Base-by-base conservation (phyloP, 345 rosid species). In the Geranium brycei region DNA sequence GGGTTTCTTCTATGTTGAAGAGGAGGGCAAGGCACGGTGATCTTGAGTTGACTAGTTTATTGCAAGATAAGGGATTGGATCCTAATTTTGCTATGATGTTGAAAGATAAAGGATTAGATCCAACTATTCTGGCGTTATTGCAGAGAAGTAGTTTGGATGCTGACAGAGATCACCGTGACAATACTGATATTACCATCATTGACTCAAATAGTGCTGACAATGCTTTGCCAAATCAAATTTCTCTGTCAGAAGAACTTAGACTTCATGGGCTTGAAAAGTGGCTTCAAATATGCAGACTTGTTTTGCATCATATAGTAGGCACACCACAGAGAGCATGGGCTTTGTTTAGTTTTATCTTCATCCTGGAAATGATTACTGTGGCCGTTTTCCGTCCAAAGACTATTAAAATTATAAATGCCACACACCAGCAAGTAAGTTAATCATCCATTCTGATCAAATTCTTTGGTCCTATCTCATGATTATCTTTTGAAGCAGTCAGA, bases 21-120 rank as follows among this genome's bases (percentile, higher is more conserved):
- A 87, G 71, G 86, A 85, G 83, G 78, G 89, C 86, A 51, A 79
- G 80, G 67, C 87, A 83, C 70, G 95, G 97, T 64, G 96, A 95
- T 74, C 73, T 76, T 62, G 99, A 95, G 40, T 81, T 91, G 76
- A 74, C 87, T 75, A 87, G 77, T 77, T 77, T 95, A 81, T 78
- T 95, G 81, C 95, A 95, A 76, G 83, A 91, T 76, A 95, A 95
- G 77, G 99, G 99, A 63, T 79, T 95, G 78, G 99, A 95, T 82
- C 99, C 99, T 69, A 91, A 95, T 83, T 95, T 95, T 81, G 99
- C 97, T 63, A 81, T 95, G 83, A 95, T 95, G 99, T 76, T 95
- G 78, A 88, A 95, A 75, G 99, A 95, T 80, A 95, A 85, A 72
- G 83, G 79, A 71, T 81, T 95, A 86, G 99, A 95, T 79, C 97